phyloP scores from a whole-genome alignment of 352 stramenopile genomes.

The Globisporangium acanthophoron region DNA sequence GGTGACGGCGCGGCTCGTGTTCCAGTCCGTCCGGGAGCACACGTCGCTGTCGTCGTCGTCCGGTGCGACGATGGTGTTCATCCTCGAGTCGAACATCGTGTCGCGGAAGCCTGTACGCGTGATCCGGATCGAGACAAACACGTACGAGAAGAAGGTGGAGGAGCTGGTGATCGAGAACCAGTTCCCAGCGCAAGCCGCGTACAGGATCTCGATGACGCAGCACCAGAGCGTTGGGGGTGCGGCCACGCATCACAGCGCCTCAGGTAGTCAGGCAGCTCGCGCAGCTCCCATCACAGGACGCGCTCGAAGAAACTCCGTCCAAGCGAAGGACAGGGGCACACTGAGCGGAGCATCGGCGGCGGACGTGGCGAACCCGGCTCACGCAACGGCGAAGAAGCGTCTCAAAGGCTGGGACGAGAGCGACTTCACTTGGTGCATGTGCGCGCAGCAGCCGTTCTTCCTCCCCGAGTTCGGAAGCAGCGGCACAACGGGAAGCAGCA shows the following conservation, averaged over 20 bases:
- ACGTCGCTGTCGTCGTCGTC: constrained; percentile 13
- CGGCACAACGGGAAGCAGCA: constrained; percentile 4
- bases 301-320: constrained; percentile 9
- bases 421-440: constrained; percentile 62
- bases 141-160: constrained; percentile 74
- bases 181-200: constrained; percentile 65
- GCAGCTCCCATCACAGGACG: background rate
- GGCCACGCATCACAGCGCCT: background rate
- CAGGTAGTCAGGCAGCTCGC: background rate
- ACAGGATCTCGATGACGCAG: constrained; percentile 74
- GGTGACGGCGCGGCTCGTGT: constrained; percentile 84
- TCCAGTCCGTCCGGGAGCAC: constrained; percentile 61
- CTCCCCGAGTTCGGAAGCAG: constrained; percentile 52
- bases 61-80: constrained; percentile 88
- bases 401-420: constrained; percentile 24
- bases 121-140: constrained; percentile 71
- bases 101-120: constrained; percentile 68
- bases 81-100: constrained; percentile 80
- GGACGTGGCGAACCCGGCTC: background rate
- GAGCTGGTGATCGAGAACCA: constrained; percentile 87
- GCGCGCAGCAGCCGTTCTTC: constrained; percentile 65
- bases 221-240: background rate
- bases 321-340: constrained; percentile 6
- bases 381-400: background rate
- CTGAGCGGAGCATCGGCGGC: too few species aligned